A percentile compares a stretch with the other conserved stretches of the same genome.
Evolutionary conservation across 176 grass and related monocot species (phyloP).

Genomic region (Rhynchospora tenuis): DNA sequence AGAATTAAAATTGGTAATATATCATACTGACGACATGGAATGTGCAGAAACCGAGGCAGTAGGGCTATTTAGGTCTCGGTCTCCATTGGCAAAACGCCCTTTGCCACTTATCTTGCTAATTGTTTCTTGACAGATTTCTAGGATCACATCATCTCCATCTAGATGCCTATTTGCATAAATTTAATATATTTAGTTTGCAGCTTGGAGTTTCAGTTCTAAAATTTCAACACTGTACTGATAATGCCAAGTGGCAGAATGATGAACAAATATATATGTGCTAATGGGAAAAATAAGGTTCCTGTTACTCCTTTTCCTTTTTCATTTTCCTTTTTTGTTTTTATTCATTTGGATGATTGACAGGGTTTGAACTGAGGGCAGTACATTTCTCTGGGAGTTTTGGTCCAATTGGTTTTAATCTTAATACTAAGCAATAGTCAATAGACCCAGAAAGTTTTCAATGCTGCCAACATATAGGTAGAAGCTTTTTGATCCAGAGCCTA

Average conservation of each 20-base stretch:
- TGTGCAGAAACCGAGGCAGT: constrained; percentile 85
- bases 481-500: neutral
- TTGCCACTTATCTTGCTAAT: constrained; percentile 71
- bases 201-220: neutral
- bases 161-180: neutral
- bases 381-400: neutral
- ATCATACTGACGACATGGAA: constrained; percentile 78
- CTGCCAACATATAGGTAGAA: neutral
- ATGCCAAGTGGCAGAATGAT: neutral
- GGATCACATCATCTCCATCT: constrained; percentile 65
- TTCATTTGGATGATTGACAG: neutral
- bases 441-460: neutral
- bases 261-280: neutral
- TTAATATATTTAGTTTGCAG: neutral
- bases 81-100: constrained; percentile 60
- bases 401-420: neutral
- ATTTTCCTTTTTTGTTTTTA: neutral
- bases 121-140: constrained; percentile 62
- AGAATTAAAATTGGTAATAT: constrained; percentile 51
- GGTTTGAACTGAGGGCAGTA: neutral
- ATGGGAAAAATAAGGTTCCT: neutral
- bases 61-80: constrained; percentile 69
- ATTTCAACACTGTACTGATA: neutral
- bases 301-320: neutral
- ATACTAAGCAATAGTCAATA: neutral